Conservation (phyloP, 305 asterid genomes). For the Coffea humblotiana region DNA sequence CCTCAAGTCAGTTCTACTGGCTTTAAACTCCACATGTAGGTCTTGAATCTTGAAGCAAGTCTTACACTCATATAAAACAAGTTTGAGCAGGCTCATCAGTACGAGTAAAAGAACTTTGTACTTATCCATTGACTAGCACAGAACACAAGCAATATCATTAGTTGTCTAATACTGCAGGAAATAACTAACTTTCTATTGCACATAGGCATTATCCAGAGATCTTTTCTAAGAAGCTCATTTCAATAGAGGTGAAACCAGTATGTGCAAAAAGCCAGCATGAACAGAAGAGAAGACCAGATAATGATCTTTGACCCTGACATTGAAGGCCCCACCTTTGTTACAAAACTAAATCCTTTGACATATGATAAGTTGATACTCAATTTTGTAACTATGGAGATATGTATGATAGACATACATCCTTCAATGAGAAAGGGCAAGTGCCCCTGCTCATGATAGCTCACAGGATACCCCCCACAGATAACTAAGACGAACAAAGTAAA, state of each 20-base stretch:
- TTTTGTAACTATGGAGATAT: neutral
- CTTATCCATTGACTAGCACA: neutral
- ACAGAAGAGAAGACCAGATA: neutral
- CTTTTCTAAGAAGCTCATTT: neutral
- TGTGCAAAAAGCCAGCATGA: neutral
- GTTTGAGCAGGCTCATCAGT: neutral
- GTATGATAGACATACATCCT: neutral
- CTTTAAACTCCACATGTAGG: neutral
- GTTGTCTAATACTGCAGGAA: neutral
- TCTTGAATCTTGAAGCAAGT: neutral
- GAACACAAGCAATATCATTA: neutral
- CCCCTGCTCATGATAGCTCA: neutral
- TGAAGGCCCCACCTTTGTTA: neutral
- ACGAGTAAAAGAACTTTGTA: neutral
- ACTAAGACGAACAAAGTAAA: neutral
- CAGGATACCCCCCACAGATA: neutral
- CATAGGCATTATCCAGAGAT: neutral
- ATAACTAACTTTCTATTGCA: neutral
- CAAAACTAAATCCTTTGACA: neutral
- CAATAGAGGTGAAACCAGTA: neutral
- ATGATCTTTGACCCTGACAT: neutral
- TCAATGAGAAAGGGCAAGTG: neutral
- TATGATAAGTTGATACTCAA: neutral
- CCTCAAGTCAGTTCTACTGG: neutral
- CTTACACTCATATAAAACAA: neutral